Percentiles rank a stretch among this genome's conserved stretches.
These are phyloP conservation scores for Colletotrichum melonis DNA, from an alignment of 2,329 filamentous ascomycete genomes.

Conservation along the genomic window DNA sequence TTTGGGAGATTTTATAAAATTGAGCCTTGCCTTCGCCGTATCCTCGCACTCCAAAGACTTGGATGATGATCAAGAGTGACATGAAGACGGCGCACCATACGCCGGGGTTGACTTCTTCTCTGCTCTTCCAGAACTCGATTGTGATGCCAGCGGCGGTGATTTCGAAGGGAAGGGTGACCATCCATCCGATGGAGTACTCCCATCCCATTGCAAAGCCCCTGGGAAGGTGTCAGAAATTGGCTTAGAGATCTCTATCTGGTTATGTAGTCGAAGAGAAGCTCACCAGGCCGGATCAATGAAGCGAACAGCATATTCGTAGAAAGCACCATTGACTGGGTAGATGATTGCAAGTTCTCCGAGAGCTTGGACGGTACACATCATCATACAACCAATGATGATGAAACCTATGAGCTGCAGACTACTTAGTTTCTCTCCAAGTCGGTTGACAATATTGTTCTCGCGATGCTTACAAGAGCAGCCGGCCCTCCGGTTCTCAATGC, in stretches of 20 bases:
- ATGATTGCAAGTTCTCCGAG: slow-evolving; percentile 71
- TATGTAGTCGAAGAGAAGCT: not conserved
- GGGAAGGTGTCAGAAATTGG: slow-evolving; percentile 36
- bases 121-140: slow-evolving; percentile 70
- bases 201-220: slow-evolving; percentile 65
- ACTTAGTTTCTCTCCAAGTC: not conserved
- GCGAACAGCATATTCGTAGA: slow-evolving; percentile 70
- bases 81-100: slow-evolving; percentile 63
- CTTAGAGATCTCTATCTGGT: not conserved
- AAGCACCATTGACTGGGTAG: slow-evolving; percentile 71
- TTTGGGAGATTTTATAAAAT: too few relatives aligned
- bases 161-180: slow-evolving; percentile 78
- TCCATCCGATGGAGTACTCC: slow-evolving; percentile 72
- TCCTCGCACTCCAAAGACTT: slow-evolving; percentile 63
- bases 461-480: slow-evolving; percentile 53
- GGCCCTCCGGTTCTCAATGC: slow-evolving; percentile 63
- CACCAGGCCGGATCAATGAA: slow-evolving; percentile 72
- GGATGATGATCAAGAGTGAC: slow-evolving; percentile 57
- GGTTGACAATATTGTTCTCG: not conserved
- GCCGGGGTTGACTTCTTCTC: slow-evolving; percentile 59
- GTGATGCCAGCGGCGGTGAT: slow-evolving; percentile 78
- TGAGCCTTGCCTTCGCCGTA: slow-evolving; percentile 55
- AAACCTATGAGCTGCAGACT: slow-evolving; percentile 56
- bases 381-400: slow-evolving; percentile 67
- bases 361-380: slow-evolving; percentile 70